Evolutionary conservation across 257 asterid genomes (phyloP), one percentile per base, ranked within the genome.

Genomic region (Galeopsis tetrahit): DNA sequence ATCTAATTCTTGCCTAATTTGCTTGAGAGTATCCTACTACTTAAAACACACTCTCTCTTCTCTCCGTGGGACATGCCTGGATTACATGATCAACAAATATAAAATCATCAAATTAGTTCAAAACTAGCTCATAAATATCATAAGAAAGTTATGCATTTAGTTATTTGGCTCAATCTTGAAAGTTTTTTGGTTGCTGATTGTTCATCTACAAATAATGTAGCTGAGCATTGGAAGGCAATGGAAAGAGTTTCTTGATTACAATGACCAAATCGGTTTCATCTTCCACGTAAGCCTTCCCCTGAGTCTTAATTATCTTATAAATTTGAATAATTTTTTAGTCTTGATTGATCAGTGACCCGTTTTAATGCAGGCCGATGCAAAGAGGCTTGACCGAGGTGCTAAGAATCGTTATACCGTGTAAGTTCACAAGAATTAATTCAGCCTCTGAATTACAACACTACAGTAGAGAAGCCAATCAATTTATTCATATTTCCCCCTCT

Each of bases 191-290:
- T 39, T 66, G 40, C 51, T 64, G 43, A 15, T 68, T 32, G 11
- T 42, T 17, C 49, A 40, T 44, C 33, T 52, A 52, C 36, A 63
- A 38, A 76, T 21, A 44, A 67, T 78, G 39, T 90, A 94, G 99
- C 73, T 89, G 77, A 87, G 95, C 85, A 91, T 94, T 69, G 99
- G 97, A 72, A 88, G 77, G 77, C 97, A 91, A 36, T 94, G 96
- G 99, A 91, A 94, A 88, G 91, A 85, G 82, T 82, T 88, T 77
- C 85, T 91, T 73, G 99, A 89, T 75, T 88, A 83, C 85, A 85
- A 85, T 9, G 93, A 86, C 0, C 40, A 83, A 15, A 80, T 87
- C 17, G 99, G 97, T 64, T 94, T 87, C 84, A 87, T 91, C 49
- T 77, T 83, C 81, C 97, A 94, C 73, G 97, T 91, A 84, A 74